phyloP scores from a whole-genome alignment of 164 flowering plant species.

The Piper betle region DNA sequence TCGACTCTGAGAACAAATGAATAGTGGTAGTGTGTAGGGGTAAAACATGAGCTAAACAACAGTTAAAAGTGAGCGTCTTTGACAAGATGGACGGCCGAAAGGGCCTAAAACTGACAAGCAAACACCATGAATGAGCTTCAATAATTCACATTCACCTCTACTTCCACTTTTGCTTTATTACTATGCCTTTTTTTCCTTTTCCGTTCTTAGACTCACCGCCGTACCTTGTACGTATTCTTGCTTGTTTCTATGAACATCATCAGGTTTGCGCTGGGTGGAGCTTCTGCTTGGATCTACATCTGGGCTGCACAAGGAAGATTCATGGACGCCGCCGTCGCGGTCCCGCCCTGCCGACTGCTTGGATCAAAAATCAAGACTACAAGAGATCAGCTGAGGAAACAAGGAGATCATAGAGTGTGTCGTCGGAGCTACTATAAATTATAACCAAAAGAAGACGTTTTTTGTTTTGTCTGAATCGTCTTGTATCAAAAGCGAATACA shows the following conservation, averaged over 20 bases:
- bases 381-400: neutral
- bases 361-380: slow-evolving; percentile 22
- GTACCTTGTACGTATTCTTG: slow-evolving; percentile 37
- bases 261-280: slow-evolving; percentile 13
- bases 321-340: slow-evolving; percentile 5
- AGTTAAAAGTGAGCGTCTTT: neutral
- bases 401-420: too few species aligned
- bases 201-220: neutral
- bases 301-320: slow-evolving; percentile 31
- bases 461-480: neutral
- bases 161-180: neutral
- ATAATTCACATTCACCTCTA: neutral
- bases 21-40: neutral
- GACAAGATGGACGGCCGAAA: slow-evolving; percentile 3
- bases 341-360: slow-evolving; percentile 54
- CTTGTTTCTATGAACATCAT: slow-evolving; percentile 7
- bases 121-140: neutral
- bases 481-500: neutral
- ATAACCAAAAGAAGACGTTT: too few species aligned
- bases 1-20: slow-evolving; percentile 17
- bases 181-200: neutral
- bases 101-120: slow-evolving; percentile 1
- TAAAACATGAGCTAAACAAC: neutral
- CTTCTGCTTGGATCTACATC: slow-evolving; percentile 35
- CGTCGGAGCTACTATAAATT: too few species aligned